Base-by-base conservation (phyloP, 805 yeast species). In the Spathaspora sp. region DNA sequence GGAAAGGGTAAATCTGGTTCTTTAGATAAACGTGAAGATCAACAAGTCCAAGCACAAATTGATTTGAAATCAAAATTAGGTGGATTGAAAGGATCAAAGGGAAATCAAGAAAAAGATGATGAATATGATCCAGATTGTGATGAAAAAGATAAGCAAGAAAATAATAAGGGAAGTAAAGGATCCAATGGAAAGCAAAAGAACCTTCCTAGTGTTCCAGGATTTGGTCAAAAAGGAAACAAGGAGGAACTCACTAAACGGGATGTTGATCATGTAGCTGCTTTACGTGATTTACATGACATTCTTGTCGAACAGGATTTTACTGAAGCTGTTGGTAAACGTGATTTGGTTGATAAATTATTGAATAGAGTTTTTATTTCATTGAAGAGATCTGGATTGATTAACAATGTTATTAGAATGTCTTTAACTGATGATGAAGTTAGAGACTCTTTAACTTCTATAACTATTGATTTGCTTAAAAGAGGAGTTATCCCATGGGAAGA, bases 401-500 rank as follows among this genome's bases (percentile, higher is more conserved):
- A 62, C 48, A 54, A 60, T n/a, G 58, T 66, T 26, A 55, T 68
- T 16, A 59, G 58, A 51, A 55, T 59, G 57, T 54, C 70, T 5
- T 57, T 68, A 32, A 61, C 69, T 10, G 72, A 69, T 49, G 65
- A 61, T 20, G 55, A 64, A 44, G 62, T 61, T 2, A 58, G 74
- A 44, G 57, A 54, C 7, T 60, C 59, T 12, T 48, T 68, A 17
- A 58, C 59, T 23, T 58, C 63, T 35, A 54, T 66, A 10, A 56
- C 65, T 9, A 55, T 66, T 38, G 60, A 64, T 19, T 56, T 68
- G 32, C 44, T 69, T 19, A 54, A 60, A 42, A 64, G 66, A 8
- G 64, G 60, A 23, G 72, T 62, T 8, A 67, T 68, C 53, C 72
- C 73, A 1, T 68, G 61, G 54, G 58, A 60, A 47, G 70, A 67